These are phyloP conservation scores for Blastomyces percursus DNA, from an alignment of 2,329 filamentous ascomycete genomes.

Conservation along the genomic window DNA sequence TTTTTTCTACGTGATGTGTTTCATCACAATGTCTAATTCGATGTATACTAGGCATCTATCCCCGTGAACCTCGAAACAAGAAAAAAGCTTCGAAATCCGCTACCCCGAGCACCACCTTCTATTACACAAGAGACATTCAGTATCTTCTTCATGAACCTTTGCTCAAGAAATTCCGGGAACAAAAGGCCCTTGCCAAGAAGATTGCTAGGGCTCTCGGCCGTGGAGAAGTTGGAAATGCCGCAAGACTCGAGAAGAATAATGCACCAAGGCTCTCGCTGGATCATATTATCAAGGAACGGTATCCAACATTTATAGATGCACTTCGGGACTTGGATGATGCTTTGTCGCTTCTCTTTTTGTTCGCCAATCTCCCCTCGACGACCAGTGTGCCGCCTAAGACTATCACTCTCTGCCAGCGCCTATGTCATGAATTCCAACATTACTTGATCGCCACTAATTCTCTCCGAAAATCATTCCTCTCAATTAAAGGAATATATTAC, in stretches of 20 bases:
- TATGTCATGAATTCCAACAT: slow-evolving; percentile 94
- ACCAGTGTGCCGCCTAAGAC: slow-evolving; percentile 86
- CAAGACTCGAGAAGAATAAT: slow-evolving; percentile 80
- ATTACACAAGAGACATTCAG: slow-evolving; percentile 90
- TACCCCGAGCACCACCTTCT: slow-evolving; percentile 84
- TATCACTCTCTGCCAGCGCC: slow-evolving; percentile 83
- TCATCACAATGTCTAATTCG: slow-evolving; percentile 8
- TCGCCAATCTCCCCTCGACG: slow-evolving; percentile 89
- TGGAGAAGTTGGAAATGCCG: slow-evolving; percentile 80
- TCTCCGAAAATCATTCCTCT: slow-evolving; percentile 89
- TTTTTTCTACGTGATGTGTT: background rate
- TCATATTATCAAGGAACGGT: slow-evolving; percentile 95
- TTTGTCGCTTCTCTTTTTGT: slow-evolving; percentile 91
- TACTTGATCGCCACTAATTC: slow-evolving; percentile 89
- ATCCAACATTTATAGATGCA: slow-evolving; percentile 92
- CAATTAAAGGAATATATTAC: slow-evolving; percentile 99
- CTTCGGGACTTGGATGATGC: slow-evolving; percentile 93
- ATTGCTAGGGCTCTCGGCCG: slow-evolving; percentile 84
- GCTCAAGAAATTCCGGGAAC: slow-evolving; percentile 87
- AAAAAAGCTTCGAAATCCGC: slow-evolving; percentile 92
- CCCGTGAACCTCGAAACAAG: slow-evolving; percentile 89
- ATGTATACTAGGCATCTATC: slow-evolving; percentile 62
- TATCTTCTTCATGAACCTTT: slow-evolving; percentile 96
- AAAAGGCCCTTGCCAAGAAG: slow-evolving; percentile 96
- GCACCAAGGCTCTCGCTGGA: slow-evolving; percentile 85